Evolutionary conservation across 176 grass and related monocot genomes (phyloP).

Genomic region (Oryza longistaminata): DNA sequence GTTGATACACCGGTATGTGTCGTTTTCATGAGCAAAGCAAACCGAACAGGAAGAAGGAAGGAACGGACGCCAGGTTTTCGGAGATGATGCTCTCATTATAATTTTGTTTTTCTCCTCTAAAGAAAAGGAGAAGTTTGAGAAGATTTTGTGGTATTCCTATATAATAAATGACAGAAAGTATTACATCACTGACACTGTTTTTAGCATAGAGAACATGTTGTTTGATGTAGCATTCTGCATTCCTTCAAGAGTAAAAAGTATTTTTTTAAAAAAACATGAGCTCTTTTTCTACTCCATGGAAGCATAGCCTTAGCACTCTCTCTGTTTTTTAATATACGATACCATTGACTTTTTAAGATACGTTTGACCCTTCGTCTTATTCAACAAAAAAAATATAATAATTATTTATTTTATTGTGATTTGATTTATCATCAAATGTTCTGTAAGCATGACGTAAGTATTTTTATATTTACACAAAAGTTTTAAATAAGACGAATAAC

Average conservation of each 20-base stretch:
- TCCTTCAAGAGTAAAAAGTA: not conserved
- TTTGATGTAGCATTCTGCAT: not conserved
- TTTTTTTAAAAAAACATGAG: not conserved
- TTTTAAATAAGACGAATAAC: too few relatives aligned
- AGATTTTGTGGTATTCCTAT: not conserved
- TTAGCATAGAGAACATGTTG: not conserved
- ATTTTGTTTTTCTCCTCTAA: not conserved
- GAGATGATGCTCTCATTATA: not conserved
- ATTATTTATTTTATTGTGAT: too few relatives aligned
- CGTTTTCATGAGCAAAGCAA: constrained; percentile 18
- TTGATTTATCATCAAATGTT: too few relatives aligned
- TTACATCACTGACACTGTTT: too few relatives aligned
- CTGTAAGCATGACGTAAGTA: too few relatives aligned
- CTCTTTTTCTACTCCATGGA: not conserved
- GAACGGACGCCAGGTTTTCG: constrained; percentile 5
- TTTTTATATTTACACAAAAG: too few relatives aligned
- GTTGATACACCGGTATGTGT: not conserved
- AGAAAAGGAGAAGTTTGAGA: constrained; percentile 9
- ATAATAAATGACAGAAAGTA: not conserved
- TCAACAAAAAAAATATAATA: too few relatives aligned
- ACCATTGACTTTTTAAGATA: too few relatives aligned
- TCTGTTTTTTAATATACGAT: too few relatives aligned
- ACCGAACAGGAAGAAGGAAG: constrained; percentile 14
- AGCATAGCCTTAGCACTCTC: not conserved
- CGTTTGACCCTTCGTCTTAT: too few relatives aligned